A percentile compares a stretch with the other conserved stretches of the same genome.
These are phyloP conservation scores for Sugiyamaella novakii DNA, from an alignment of 1,139 yeast genomes.

Conservation along the genomic window DNA sequence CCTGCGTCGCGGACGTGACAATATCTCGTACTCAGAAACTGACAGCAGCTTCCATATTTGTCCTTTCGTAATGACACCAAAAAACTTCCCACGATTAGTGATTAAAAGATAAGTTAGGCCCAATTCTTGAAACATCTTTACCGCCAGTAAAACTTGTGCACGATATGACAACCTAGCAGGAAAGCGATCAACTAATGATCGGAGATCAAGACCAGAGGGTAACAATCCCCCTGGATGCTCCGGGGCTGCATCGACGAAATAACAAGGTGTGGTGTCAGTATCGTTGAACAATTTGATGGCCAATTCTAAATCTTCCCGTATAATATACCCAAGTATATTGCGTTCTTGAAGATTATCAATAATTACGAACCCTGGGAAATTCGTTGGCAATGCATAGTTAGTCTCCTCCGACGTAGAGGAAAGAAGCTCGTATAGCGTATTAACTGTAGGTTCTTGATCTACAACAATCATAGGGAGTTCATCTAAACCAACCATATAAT, in stretches of 20 bases:
- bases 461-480: constrained; percentile 35
- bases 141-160: constrained; percentile 48
- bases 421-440: constrained; percentile 30
- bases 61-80: constrained; percentile 68
- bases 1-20: constrained; percentile 10
- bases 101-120: constrained; percentile 57
- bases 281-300: constrained; percentile 32
- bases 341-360: constrained; percentile 38
- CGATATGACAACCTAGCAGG: constrained; percentile 39
- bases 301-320: constrained; percentile 41
- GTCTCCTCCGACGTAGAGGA: not conserved
- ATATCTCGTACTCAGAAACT: constrained; percentile 14
- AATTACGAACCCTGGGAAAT: constrained; percentile 48
- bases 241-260: constrained; percentile 25
- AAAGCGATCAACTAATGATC: constrained; percentile 36
- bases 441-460: constrained; percentile 28
- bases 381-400: constrained; percentile 12
- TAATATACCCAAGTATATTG: constrained; percentile 47
- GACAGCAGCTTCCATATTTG: constrained; percentile 57
- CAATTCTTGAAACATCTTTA: constrained; percentile 53
- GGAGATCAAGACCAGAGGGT: constrained; percentile 25
- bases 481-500: constrained; percentile 38
- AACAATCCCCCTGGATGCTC: constrained; percentile 15
- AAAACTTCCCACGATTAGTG: constrained; percentile 48
- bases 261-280: constrained; percentile 25